Evolutionary conservation across 202 grass and related monocot species (phyloP), one percentile per base, ranked within the genome.

Genomic region (Zoysia matrella): DNA sequence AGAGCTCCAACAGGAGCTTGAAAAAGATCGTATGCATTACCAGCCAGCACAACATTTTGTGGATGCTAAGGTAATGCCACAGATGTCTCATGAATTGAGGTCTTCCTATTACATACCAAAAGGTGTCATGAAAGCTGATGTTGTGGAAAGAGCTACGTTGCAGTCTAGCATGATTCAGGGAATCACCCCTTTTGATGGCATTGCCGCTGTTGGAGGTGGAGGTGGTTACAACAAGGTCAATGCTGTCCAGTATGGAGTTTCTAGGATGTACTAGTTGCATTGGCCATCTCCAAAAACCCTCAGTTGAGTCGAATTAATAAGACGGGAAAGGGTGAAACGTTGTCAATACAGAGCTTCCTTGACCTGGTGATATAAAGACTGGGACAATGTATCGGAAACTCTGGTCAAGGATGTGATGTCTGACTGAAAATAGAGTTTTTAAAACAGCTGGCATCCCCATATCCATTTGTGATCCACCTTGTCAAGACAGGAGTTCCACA

Each of bases 231-330:
- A 89, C 74, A 97, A 55, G 30, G 30, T 36, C 30, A 36, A 36
- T 36, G 30, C 30, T 36, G 30, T 36, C 30, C 30, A 36, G 30
- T 94, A 90, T 76, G 88, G 86, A 73, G 76, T 93, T 82, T 94
- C 95, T 13, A 94, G 91, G 81, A 97, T 94, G 95, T 91, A 93
- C 71, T 94, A 93, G 67, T 71, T 69, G 73, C 74, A 71, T 69
- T 65, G 69, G n/a, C 56, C 42, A 75, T 55, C 64, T 84, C 76
- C 58, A 47, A 80, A 80, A 61, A 62, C 80, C 46, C 71, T 76
- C 47, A 44, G 65, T 40, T 76, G 54, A 67, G 56, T 76, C 65
- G 57, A 90, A 86, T 39, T 43, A 86, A 76, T 79, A 87, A 84
- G 65, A 16, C 67, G 71, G 75, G 64, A 15, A 80, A 80, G 55